Evolutionary conservation across 2,329 filamentous ascomycete genomes (phyloP).

Genomic region (Botrytis cinerea): DNA sequence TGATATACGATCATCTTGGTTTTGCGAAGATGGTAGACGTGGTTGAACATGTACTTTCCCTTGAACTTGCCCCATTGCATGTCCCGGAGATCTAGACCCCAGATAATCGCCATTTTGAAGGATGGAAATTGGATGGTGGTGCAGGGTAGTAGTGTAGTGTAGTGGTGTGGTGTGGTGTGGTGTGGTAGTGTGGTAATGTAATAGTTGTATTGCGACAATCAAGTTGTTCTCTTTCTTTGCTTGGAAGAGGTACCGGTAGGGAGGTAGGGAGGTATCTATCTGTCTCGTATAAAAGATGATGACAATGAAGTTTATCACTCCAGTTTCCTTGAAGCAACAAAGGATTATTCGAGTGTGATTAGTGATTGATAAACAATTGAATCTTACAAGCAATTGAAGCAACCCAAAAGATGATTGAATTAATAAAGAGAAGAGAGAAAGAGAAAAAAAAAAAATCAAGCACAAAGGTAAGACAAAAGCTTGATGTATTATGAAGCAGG

Average conservation of each 20-base stretch:
- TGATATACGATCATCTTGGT: constrained; percentile 63
- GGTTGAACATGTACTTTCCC: constrained; percentile 59
- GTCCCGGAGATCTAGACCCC: constrained; percentile 58
- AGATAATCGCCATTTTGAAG: constrained; percentile 47
- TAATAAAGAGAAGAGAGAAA: background rate
- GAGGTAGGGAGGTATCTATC: background rate
- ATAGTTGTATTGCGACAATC: background rate
- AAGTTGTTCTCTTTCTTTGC: constrained; percentile 1
- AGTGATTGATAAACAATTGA: background rate
- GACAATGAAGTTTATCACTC: background rate
- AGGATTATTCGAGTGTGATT: background rate
- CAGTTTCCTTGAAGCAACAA: background rate
- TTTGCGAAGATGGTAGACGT: constrained; percentile 54
- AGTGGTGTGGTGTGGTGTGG: background rate
- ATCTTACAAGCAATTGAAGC: background rate
- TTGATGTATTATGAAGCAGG: background rate
- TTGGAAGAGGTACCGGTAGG: background rate
- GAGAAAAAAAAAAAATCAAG: background rate
- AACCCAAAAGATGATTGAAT: background rate
- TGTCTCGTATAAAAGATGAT: background rate
- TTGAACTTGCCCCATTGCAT: constrained; percentile 61
- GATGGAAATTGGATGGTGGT: background rate
- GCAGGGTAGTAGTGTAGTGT: background rate
- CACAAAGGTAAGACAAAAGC: background rate
- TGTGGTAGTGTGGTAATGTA: background rate